Base-by-base conservation (phyloP, 768 basidiomycete genomes). In the Termitomyces sp. region DNA sequence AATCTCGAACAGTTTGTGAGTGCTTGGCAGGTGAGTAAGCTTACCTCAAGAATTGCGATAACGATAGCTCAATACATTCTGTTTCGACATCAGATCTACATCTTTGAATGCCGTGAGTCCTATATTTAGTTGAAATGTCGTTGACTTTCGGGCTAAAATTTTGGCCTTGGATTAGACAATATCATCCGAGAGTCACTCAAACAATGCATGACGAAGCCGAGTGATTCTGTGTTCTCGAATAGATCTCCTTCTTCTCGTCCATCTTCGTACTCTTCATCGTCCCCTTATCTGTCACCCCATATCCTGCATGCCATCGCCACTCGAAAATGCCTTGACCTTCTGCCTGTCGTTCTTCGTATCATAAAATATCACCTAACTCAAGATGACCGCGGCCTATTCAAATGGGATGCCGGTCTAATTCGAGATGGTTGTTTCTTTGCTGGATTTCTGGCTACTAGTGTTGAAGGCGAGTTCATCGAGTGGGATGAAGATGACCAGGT, bases 401-500 rank as follows among this genome's bases (percentile, higher is more conserved):
- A 79, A 63, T 95, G 88, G 78, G 94, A 98, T 67, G 83, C 92
- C 1, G 87, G 88, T 19, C 78, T 95, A 4, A 84, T 94, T 52
- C 82, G 90, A 19, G 94, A 96, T 63, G 94, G 94, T 3, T 91
- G 88, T 64, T 96, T 88, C 77, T 95, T 88, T 63, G 90, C 91
- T 3, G 92, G 85, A 2, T 82, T 88, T 59, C 72, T 94, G 39
- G 79, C 91, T 6, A 89, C 89, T 0, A 84, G 81, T 16, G 73
- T 82, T 5, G 84, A 86, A 17, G 70, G 70, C 40, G 76, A 77
- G n/a, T 64, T 70, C 35, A 64, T 73, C 6, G 73, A 76, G 34
- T 47, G 62, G 23, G 75, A 77, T 54, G 73, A 70, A 25, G 72
- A 73, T 41, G 70, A 69, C 11, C 55, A 64, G 37, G 68, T 69